These are phyloP conservation scores for Amanita rubescens DNA, from an alignment of 768 basidiomycete species.

Conservation along the genomic window DNA sequence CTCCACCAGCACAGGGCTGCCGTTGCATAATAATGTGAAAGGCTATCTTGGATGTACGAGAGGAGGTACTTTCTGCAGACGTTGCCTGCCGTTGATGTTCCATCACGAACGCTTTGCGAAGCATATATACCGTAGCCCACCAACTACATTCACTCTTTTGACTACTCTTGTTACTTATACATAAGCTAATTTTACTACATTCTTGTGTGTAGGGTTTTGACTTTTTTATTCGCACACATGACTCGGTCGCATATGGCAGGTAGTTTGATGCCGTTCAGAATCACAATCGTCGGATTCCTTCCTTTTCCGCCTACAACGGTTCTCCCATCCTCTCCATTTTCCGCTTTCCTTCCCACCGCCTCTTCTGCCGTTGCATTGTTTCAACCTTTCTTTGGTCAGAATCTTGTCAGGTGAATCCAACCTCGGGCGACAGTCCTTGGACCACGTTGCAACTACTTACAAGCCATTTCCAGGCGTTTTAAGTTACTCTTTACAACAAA, in stretches of 20 bases:
- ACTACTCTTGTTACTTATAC: slow-evolving; percentile 3
- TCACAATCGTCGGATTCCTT: background rate
- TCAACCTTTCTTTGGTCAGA: background rate
- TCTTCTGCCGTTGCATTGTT: background rate
- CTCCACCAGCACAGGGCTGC: slow-evolving; percentile 71
- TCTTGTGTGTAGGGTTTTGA: background rate
- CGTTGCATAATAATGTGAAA: slow-evolving; percentile 65
- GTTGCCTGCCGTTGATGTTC: background rate
- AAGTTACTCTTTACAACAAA: background rate
- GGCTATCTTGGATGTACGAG: background rate
- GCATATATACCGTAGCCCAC: slow-evolving; percentile 19
- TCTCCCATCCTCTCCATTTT: background rate
- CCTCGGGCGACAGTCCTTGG: background rate
- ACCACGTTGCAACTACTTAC: background rate
- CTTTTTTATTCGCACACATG: background rate
- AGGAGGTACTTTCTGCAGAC: background rate
- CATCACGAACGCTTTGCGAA: background rate
- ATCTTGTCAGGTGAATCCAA: background rate
- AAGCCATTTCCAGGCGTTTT: background rate
- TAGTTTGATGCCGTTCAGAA: background rate
- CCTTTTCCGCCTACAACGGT: background rate
- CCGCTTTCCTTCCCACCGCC: background rate
- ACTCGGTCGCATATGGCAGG: background rate
- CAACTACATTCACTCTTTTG: slow-evolving; percentile 8
- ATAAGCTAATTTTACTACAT: background rate